Conservation (phyloP, 2,329 filamentous ascomycete species). For the Aspergillus versicolor region DNA sequence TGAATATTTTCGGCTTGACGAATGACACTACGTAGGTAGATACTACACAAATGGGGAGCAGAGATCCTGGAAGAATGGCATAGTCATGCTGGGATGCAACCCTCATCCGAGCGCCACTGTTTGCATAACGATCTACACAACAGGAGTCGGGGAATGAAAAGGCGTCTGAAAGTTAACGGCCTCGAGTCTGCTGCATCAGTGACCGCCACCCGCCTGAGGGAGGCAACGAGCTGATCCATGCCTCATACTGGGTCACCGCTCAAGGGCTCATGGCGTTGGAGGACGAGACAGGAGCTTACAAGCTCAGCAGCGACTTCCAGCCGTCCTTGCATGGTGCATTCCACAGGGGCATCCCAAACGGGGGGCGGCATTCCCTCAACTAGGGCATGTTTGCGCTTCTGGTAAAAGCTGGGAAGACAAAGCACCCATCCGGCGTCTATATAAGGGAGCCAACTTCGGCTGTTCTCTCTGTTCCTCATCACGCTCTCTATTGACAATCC, state of each 20-base stretch:
- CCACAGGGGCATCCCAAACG: constrained; percentile 19
- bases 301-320: neutral
- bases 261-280: neutral
- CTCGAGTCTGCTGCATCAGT: neutral
- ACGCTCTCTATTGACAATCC: constrained; percentile 32
- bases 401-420: constrained; percentile 16
- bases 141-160: constrained; percentile 18
- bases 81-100: constrained; percentile 12
- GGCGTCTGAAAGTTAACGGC: neutral
- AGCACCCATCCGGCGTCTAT: constrained; percentile 30
- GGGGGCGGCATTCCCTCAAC: constrained; percentile 6
- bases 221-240: constrained; percentile 19
- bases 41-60: neutral
- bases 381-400: constrained; percentile 8
- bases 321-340: constrained; percentile 31
- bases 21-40: neutral
- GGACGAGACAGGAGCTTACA: neutral
- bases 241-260: constrained; percentile 8
- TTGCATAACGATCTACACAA: constrained; percentile 14
- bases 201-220: neutral
- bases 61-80: neutral
- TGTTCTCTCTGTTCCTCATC: constrained; percentile 21
- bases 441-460: constrained; percentile 26
- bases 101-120: neutral
- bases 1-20: neutral